phyloP scores from a whole-genome alignment of 2,329 filamentous ascomycete species.

The Cadophora gregata region DNA sequence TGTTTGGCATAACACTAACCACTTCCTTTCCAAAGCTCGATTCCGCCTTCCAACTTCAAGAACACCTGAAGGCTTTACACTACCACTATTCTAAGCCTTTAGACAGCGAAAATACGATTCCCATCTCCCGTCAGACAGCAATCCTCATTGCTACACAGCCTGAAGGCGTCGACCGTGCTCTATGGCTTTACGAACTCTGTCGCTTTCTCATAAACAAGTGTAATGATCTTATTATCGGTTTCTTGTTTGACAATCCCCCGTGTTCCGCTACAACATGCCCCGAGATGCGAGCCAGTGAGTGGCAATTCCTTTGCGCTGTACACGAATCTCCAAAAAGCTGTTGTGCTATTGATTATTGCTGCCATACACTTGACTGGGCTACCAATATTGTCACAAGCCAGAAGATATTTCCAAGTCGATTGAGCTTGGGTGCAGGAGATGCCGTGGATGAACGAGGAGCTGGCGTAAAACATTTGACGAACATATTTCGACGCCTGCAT shows the following conservation, averaged over 20 bases:
- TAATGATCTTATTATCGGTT: slow-evolving; percentile 89
- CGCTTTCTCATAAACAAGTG: slow-evolving; percentile 95
- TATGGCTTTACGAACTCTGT: slow-evolving; percentile 98
- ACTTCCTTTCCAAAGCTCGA: slow-evolving; percentile 76
- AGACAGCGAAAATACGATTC: slow-evolving; percentile 62
- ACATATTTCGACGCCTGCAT: slow-evolving; percentile 93
- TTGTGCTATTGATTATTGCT: slow-evolving; percentile 99
- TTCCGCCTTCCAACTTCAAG: slow-evolving; percentile 95
- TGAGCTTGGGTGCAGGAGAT: slow-evolving; percentile 46
- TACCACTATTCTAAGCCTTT: slow-evolving; percentile 75
- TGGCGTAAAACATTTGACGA: slow-evolving; percentile 84
- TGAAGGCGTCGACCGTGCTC: slow-evolving; percentile 78
- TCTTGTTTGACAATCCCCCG: slow-evolving; percentile 88
- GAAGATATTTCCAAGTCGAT: slow-evolving; percentile 90
- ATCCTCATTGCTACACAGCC: slow-evolving; percentile 80
- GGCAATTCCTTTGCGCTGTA: slow-evolving; percentile 98
- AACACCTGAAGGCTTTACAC: slow-evolving; percentile 93
- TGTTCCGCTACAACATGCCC: slow-evolving; percentile 91
- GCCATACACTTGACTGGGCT: slow-evolving; percentile 97
- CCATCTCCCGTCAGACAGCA: slow-evolving; percentile 79
- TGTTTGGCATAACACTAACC: slow-evolving; percentile 32
- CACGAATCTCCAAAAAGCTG: slow-evolving; percentile 96
- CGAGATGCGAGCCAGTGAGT: slow-evolving; percentile 98
- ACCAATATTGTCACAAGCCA: slow-evolving; percentile 92
- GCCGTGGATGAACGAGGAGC: slow-evolving; percentile 63